phyloP scores from a whole-genome alignment of 2,329 filamentous ascomycete species.

The Trichoderma polysporum region DNA sequence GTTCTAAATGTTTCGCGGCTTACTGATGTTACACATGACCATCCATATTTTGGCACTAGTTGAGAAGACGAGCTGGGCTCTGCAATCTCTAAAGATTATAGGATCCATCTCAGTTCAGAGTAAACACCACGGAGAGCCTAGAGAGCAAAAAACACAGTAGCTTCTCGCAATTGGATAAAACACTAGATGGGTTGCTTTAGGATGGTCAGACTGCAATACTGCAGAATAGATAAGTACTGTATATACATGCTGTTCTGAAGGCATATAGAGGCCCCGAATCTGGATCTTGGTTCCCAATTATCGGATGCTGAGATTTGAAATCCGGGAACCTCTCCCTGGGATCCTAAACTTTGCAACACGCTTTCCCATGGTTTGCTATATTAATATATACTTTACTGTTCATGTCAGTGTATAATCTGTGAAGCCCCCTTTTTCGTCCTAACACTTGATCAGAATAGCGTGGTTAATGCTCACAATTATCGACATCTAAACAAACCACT shows the following conservation, averaged over 20 bases:
- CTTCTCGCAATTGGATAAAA: not conserved
- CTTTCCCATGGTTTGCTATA: not conserved
- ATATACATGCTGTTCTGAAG: not conserved
- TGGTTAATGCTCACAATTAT: not conserved
- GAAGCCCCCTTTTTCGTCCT: not conserved
- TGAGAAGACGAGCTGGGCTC: not conserved
- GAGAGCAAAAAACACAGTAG: not conserved
- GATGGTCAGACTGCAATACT: not conserved
- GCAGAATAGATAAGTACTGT: not conserved
- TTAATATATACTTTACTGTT: not conserved
- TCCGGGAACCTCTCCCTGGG: not conserved
- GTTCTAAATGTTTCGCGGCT: not conserved
- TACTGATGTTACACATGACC: not conserved
- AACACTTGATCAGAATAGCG: not conserved
- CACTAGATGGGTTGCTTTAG: not conserved
- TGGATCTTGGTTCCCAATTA: not conserved
- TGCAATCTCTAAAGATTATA: slow-evolving; percentile 1
- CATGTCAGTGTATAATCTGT: not conserved
- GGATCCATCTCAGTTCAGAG: not conserved
- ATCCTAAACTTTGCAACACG: not conserved
- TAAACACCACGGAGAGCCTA: not conserved
- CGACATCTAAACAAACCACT: not conserved
- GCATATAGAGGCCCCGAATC: not conserved
- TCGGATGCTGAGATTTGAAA: not conserved
- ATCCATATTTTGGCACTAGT: not conserved